Conservation (phyloP, 352 stramenopile species). For the Phytophthora chlamydospora region DNA sequence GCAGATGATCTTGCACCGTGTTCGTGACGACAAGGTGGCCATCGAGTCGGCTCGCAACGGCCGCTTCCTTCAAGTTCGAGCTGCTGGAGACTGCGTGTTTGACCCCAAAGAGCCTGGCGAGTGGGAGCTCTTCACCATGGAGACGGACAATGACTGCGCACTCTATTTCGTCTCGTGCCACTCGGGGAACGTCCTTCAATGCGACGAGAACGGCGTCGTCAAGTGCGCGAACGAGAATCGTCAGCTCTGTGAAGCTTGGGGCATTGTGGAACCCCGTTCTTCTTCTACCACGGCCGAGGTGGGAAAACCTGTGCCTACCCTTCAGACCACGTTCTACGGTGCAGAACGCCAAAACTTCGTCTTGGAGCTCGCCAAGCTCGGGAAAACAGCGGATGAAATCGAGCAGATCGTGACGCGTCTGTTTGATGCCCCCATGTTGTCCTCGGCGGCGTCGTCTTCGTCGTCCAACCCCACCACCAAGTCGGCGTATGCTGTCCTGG, state of each 20-base stretch:
- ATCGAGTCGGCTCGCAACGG: slow-evolving; percentile 1
- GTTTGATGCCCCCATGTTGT: background rate
- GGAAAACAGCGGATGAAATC: slow-evolving; percentile 2
- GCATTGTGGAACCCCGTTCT: slow-evolving; percentile 5
- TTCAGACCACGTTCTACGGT: no score
- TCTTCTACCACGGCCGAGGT: background rate
- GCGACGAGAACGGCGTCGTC: background rate
- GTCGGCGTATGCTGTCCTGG: no score
- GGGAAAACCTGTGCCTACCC: no score
- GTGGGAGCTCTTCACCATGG: slow-evolving; percentile 6
- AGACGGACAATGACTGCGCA: background rate
- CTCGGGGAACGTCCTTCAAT: slow-evolving; percentile 2
- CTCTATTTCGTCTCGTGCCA: slow-evolving; percentile 6
- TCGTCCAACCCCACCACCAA: no score
- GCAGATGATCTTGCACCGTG: slow-evolving; percentile 1
- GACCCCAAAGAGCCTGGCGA: background rate
- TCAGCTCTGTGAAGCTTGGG: slow-evolving; percentile 2
- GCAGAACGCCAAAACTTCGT: background rate
- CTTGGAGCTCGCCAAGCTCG: slow-evolving; percentile 7
- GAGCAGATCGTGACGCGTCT: slow-evolving; percentile 1
- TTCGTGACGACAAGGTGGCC: slow-evolving; percentile 7
- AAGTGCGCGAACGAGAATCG: slow-evolving; percentile 2
- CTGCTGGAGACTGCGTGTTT: background rate
- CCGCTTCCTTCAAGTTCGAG: background rate
- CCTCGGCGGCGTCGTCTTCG: no score